Percentiles rank a stretch among this genome's conserved stretches.
phyloP scores from a whole-genome alignment of 306 rosid genomes.

The Lupinus albus region DNA sequence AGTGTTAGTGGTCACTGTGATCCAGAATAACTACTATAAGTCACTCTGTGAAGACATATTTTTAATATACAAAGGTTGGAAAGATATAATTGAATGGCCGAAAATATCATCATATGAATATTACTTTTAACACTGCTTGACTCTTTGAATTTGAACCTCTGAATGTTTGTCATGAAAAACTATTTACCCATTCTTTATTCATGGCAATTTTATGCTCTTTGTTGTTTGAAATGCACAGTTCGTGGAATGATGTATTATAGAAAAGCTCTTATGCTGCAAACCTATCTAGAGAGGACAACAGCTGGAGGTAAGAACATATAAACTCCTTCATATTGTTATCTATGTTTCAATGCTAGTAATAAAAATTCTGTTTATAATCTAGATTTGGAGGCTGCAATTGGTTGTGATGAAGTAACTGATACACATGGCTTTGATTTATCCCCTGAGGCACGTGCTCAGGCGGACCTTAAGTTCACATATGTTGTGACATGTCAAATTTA shows the following conservation, averaged over 20 bases:
- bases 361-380: constrained; percentile 19
- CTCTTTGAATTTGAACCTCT: neutral
- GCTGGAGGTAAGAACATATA: constrained; percentile 62
- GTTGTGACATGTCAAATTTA: constrained; percentile 90
- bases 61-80: too few species aligned
- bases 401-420: constrained; percentile 60
- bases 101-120: too few species aligned
- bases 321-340: constrained; percentile 3
- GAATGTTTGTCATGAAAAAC: neutral
- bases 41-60: too few species aligned
- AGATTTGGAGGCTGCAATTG: constrained; percentile 77
- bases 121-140: neutral
- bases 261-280: constrained; percentile 93
- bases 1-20: too few species aligned
- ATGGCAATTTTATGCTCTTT: constrained; percentile 22
- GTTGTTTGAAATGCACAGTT: constrained; percentile 58
- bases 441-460: constrained; percentile 89
- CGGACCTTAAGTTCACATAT: constrained; percentile 93
- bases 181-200: neutral
- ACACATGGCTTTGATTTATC: constrained; percentile 72
- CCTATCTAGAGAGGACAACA: constrained; percentile 74
- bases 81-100: too few species aligned
- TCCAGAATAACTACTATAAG: too few species aligned
- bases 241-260: constrained; percentile 99
- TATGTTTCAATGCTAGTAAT: constrained; percentile 19